Base-by-base conservation (phyloP, 2,329 filamentous ascomycete genomes). In the Xylariaceae sp. region DNA sequence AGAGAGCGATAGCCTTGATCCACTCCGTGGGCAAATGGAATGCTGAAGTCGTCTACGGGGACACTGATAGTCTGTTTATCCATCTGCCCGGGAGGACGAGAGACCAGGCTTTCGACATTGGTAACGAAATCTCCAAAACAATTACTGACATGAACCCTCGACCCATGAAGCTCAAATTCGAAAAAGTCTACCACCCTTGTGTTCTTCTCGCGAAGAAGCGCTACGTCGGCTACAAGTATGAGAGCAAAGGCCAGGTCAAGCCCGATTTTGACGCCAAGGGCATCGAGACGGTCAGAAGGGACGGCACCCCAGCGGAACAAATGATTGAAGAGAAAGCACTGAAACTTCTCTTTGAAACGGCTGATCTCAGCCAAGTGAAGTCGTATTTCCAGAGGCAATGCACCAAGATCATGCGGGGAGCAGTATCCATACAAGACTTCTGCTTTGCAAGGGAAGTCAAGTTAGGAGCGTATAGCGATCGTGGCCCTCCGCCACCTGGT, bases 221-320 rank as follows among this genome's bases (percentile, higher is more conserved):
- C 41, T 98, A 98, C 55, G 94, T 97, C 3, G 94, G 94, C 4
- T 96, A 95, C 73, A 96, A 95, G 62, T 98, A 94, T 66, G 93
- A 98, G 60, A 79, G 74, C 51, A 78, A 77, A 29, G 72, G 76
- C 13, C 93, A 98, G 59, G 69, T 63, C 8, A 80, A 83, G 50
- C 91, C 93, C 1, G 87, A 95, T 1, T 97, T 97, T 51, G 94
- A 98, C 61, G 94, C 93, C 43, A 98, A 98, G 64, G 93, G 94
- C 22, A 98, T 97, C 49, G 94, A 98, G 69, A 98, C 94, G 0
- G 91, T 98, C 7, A 83, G 94, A 2, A 80, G 93, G 37, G 93
- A 98, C 61, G 93, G 93, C 30, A 97, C 90, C 1, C 90, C 91
- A 0, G 91, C 90, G 0, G 89, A 95, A 64, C 91, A 97, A 61